Conservation (phyloP, 2,329 filamentous ascomycete species). For the Pseudogymnoascus sp. region DNA sequence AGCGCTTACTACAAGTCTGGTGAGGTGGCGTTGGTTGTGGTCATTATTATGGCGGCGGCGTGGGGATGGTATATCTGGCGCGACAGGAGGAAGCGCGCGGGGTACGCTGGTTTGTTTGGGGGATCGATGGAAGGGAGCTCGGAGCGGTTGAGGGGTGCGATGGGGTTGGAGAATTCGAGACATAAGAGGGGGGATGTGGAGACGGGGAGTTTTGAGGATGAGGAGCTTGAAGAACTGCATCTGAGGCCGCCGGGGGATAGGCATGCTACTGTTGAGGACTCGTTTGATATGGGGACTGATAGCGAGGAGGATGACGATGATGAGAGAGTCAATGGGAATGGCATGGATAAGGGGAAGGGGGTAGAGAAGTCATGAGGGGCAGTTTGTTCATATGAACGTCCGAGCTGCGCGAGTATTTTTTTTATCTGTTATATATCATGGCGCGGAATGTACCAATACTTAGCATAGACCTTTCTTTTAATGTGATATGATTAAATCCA, state of each 20-base stretch:
- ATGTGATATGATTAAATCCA: slow-evolving; percentile 3
- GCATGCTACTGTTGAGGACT: slow-evolving; percentile 31
- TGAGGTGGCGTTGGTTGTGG: slow-evolving; percentile 60
- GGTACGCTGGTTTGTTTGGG: slow-evolving; percentile 42
- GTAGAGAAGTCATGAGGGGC: slow-evolving; percentile 16
- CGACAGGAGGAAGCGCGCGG: slow-evolving; percentile 47
- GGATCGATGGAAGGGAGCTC: slow-evolving; percentile 24
- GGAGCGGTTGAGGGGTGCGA: slow-evolving; percentile 24
- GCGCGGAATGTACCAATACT: slow-evolving; percentile 4
- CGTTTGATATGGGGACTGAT: slow-evolving; percentile 51
- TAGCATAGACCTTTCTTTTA: slow-evolving; percentile 7
- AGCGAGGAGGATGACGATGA: slow-evolving; percentile 44
- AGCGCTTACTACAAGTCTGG: slow-evolving; percentile 66
- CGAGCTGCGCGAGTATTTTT: slow-evolving; percentile 1
- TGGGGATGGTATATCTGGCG: slow-evolving; percentile 62
- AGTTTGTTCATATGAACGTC: slow-evolving; percentile 12
- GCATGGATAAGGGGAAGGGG: slow-evolving; percentile 16
- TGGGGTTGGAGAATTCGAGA: slow-evolving; percentile 41
- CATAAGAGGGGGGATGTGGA: slow-evolving; percentile 49
- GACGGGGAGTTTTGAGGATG: slow-evolving; percentile 59
- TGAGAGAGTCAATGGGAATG: slow-evolving; percentile 20
- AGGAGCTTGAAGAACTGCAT: slow-evolving; percentile 55
- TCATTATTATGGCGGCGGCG: slow-evolving; percentile 52
- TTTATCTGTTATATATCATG: slow-evolving; percentile 1
- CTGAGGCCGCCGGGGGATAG: slow-evolving; percentile 26